A percentile compares a stretch with the other conserved stretches of the same genome.
Evolutionary conservation across 306 rosid genomes (phyloP).

Genomic region (Prunus mume): DNA sequence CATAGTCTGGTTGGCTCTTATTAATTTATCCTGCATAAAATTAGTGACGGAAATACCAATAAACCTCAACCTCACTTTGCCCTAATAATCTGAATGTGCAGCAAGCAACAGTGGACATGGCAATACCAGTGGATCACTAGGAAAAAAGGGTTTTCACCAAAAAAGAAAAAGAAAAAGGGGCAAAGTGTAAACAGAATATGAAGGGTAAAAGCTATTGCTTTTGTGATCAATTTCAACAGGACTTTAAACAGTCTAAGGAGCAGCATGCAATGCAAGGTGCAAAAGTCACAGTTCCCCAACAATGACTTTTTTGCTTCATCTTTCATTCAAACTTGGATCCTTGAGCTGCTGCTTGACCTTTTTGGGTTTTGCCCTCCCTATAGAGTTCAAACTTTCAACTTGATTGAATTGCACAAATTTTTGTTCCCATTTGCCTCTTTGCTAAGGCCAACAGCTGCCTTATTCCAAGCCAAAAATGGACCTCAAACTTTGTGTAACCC

Average conservation of each 20-base stretch:
- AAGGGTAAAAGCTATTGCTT: background rate
- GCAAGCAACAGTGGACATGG: too few relatives aligned
- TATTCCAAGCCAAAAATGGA: background rate
- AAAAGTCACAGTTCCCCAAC: conserved; percentile 5
- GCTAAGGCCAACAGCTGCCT: conserved; percentile 4
- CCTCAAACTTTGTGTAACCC: conserved; percentile 18
- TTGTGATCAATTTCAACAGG: background rate
- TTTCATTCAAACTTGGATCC: conserved; percentile 45
- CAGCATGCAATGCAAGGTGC: background rate
- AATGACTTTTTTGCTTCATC: conserved; percentile 3
- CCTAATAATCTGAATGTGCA: too few relatives aligned
- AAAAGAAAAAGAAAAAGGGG: background rate
- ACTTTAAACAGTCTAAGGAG: too few relatives aligned
- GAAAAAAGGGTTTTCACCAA: too few relatives aligned
- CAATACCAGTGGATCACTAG: too few relatives aligned
- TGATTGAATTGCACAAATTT: background rate
- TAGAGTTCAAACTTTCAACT: conserved; percentile 32
- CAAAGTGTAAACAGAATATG: background rate
- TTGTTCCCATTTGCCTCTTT: conserved; percentile 12
- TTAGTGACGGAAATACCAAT: background rate
- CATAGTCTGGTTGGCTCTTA: background rate
- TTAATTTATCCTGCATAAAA: background rate
- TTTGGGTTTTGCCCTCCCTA: conserved; percentile 26
- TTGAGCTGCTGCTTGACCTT: conserved; percentile 26
- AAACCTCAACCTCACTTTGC: background rate